Evolutionary conservation across 495 filamentous ascomycete genomes (phyloP).

Genomic region (Podospora tetraspora): DNA sequence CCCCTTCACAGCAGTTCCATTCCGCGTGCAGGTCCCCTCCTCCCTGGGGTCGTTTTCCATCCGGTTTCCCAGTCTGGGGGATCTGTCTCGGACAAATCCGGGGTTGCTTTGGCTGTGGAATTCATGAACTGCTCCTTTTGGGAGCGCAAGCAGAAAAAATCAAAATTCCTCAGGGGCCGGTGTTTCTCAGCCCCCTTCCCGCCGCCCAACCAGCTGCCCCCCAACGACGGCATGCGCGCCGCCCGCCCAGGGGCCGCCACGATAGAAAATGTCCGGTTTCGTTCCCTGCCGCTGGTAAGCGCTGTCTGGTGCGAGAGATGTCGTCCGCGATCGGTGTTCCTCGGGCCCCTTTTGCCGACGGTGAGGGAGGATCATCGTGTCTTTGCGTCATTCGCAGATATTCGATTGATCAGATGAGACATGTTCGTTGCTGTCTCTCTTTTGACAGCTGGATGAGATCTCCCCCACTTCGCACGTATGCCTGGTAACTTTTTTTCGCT

Average conservation of each 20-base stretch:
- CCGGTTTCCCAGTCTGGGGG: background rate
- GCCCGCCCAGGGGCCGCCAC: background rate
- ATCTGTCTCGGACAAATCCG: background rate
- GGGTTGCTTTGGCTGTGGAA: background rate
- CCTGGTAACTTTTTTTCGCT: background rate
- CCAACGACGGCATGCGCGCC: background rate
- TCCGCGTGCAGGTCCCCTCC: background rate
- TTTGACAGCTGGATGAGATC: background rate
- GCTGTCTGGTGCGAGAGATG: background rate
- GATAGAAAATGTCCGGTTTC: background rate
- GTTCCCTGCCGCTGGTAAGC: background rate
- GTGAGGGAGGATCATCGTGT: background rate
- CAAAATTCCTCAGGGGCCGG: background rate
- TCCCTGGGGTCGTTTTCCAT: background rate
- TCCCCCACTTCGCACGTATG: background rate
- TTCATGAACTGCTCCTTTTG: background rate
- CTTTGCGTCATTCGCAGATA: constrained; percentile 9
- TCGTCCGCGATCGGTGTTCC: background rate
- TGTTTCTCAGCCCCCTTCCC: background rate
- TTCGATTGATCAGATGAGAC: background rate
- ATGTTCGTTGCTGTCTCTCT: background rate
- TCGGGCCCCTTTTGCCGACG: background rate
- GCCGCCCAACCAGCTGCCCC: background rate
- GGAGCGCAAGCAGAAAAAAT: background rate
- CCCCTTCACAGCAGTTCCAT: background rate